Base-by-base conservation (phyloP, 257 asterid genomes). In the Capsicum chinense region DNA sequence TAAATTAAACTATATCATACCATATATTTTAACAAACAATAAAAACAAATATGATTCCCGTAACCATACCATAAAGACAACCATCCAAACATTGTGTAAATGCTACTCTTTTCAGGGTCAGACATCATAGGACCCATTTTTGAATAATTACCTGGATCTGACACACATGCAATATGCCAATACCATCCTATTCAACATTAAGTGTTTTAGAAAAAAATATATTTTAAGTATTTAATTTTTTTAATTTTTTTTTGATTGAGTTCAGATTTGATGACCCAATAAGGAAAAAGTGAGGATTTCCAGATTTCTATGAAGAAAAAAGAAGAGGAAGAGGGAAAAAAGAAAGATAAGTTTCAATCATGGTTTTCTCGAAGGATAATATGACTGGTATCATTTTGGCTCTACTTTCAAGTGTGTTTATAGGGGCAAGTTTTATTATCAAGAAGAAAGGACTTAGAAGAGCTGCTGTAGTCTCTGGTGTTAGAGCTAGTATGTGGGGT, bases 391-490 rank as follows among this genome's bases (percentile, higher is more conserved):
- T 92, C 57, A 19, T 83, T 60, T 87, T 94, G 94, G 98, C 97
- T 86, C 89, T 93, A 13, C 84, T 92, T 47, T 92, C 97, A 19
- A 91, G 97, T 81, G 92, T 82, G 9, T 94, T 94, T 84, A 91
- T 93, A 11, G 97, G 98, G 21, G 87, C 94, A 17, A 93, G 98
- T 87, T 93, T 94, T 58, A 91, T 94, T 88, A 91, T 94, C 88
- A 94, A 92, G 93, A 93, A 93, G 87, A 94, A 92, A 89, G 97
- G 98, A 83, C 97, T 93, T 35, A 81, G 92, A 83, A 83, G 91
- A 88, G 98, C 98, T 79, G 97, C 97, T 54, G 92, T 94, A 3
- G 89, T 84, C 83, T 90, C 98, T 68, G 97, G 98, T 80, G 91
- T 93, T 85, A 87, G 97, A 89, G 98, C 97, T 87, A 97, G 97